Conservation (phyloP, 768 basidiomycete species). For the Amanita pallidorosea region DNA sequence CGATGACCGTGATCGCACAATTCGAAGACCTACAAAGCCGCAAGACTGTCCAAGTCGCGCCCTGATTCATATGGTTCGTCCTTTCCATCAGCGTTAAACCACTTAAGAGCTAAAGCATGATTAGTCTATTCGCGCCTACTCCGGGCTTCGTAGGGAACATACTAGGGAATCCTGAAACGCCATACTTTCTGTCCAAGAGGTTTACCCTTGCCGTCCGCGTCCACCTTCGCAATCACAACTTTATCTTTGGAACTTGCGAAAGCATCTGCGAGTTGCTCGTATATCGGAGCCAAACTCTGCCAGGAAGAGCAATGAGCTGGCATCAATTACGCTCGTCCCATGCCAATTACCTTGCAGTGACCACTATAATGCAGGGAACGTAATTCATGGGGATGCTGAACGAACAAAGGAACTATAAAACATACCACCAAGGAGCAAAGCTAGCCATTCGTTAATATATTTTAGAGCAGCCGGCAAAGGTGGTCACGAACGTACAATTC, state of each 20-base stretch:
- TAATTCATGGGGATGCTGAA: background rate
- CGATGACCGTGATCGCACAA: background rate
- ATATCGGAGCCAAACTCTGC: conserved; percentile 79
- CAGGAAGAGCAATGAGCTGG: background rate
- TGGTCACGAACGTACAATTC: conserved; percentile 63
- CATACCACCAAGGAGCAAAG: conserved; percentile 86
- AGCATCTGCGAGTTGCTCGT: conserved; percentile 86
- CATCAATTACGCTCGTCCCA: background rate
- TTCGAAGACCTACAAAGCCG: conserved; percentile 48
- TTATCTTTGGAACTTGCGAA: conserved; percentile 70
- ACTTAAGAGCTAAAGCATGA: conserved; percentile 62
- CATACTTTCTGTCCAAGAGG: conserved; percentile 68
- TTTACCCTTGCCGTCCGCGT: conserved; percentile 82
- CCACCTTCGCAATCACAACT: conserved; percentile 84
- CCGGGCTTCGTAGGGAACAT: conserved; percentile 18
- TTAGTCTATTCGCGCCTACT: background rate
- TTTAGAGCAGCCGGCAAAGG: background rate
- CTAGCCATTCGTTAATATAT: conserved; percentile 23
- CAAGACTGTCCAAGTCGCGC: conserved; percentile 73
- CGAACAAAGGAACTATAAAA: background rate
- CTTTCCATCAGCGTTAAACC: conserved; percentile 70
- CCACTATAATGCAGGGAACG: conserved; percentile 35
- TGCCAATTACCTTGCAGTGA: conserved; percentile 65
- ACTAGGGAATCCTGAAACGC: conserved; percentile 84
- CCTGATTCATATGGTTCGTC: conserved; percentile 63